Evolutionary conservation across 768 basidiomycete species (phyloP), one percentile per base, ranked within the genome.

Genomic region (Hygrophoropsis aurantiaca): DNA sequence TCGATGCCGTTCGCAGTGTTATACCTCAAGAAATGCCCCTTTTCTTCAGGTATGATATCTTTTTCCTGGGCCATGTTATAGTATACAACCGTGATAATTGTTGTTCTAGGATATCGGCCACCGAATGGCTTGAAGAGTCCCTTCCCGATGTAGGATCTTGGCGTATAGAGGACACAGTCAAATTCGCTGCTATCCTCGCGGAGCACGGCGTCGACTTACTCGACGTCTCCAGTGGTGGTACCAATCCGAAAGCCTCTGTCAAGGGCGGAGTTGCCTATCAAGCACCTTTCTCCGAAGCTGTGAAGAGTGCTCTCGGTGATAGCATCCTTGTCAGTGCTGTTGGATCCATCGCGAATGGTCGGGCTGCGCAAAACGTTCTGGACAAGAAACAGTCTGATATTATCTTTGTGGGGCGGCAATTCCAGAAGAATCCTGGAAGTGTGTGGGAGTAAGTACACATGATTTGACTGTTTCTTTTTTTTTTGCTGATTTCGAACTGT

Each of bases 181-280:
- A 74, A 25, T 68, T 90, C 19, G 78, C 82, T 2, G 66, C 71
- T 15, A 74, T 82, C 51, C 74, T 91, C 15, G 72, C 71, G 13
- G 74, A 78, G 13, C 74, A 81, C 36, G 87, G 87, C 5, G 76
- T 91, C 42, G 90, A 91, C 62, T 69, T 92, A 25, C 65, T 92
- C 38, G 90, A 92, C 54, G 77, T 87, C 30, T 85, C 82, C 4
- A 74, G 75, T 0, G 87, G 81, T 3, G 90, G 88, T 1, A 79
- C 74, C 43, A 68, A 74, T 47, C 59, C 72, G 1, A 55, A 59
- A 35, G 78, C 79, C 48, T 23, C 46, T 4, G 10, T 59, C 8
- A 59, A 55, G 2, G 18, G 18, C n/a, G 9, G 63, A 5, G 73
- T 71, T 2, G 27, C 27, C 27, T 81, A 76, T 52, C 82, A 89